Evolutionary conservation across 768 basidiomycete species (phyloP).

Genomic region (Agaricus blazei): DNA sequence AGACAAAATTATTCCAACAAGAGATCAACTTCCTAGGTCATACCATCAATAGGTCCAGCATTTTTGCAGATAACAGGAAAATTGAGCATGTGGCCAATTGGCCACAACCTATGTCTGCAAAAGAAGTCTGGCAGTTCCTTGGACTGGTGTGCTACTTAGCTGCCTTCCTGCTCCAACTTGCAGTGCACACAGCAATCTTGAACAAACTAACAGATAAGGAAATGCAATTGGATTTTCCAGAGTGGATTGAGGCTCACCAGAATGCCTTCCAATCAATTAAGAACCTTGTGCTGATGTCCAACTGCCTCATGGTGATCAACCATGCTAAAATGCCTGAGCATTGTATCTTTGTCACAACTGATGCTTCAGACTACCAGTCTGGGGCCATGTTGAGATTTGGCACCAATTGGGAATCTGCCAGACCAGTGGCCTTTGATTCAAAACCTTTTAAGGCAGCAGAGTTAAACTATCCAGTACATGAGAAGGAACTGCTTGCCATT

Average conservation of each 20-base stretch:
- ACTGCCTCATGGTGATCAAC: conserved; percentile 12
- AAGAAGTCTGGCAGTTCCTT: conserved; percentile 8
- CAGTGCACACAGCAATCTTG: conserved; percentile 1
- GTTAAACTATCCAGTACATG: conserved; percentile 29
- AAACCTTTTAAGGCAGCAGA: conserved; percentile 18
- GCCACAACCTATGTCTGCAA: conserved; percentile 12
- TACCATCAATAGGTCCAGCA: conserved; percentile 27
- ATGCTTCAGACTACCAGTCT: conserved; percentile 20
- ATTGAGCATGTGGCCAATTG: conserved; percentile 19
- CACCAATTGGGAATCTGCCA: conserved; percentile 21
- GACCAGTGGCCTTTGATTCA: conserved; percentile 27
- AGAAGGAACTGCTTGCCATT: conserved; percentile 32
- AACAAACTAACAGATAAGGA: conserved; percentile 3
- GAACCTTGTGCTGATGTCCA: conserved; percentile 4
- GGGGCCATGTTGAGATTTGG: conserved; percentile 27
- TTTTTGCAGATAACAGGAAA: conserved; percentile 16
- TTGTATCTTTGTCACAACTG: conserved; percentile 27
- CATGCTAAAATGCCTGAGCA: conserved; percentile 16
- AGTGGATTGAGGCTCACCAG: conserved; percentile 13
- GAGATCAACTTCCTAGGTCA: conserved; percentile 29
- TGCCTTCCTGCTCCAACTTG: conserved; percentile 10
- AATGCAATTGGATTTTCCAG: neutral
- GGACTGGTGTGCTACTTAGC: conserved; percentile 12
- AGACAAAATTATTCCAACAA: conserved; percentile 14
- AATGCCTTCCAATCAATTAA: conserved; percentile 16